Base-by-base conservation (phyloP, 2,329 filamentous ascomycete species). In the Cytospora chrysosperma region DNA sequence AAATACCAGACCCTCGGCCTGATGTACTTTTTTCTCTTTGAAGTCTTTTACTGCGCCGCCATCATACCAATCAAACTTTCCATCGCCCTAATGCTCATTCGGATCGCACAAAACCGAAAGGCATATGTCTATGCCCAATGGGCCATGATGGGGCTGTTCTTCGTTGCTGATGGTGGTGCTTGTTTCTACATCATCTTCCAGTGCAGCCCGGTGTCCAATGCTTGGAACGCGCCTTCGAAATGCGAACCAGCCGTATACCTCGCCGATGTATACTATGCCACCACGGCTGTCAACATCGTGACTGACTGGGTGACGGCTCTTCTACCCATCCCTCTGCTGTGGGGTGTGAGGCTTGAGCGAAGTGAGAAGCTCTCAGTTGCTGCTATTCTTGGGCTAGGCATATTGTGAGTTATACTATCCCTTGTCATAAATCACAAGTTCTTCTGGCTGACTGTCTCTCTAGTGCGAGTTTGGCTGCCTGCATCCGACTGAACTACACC, bases 21-120 rank as follows among this genome's bases (percentile, higher is more conserved):
- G 63, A 63, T 63, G 63, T 65, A 65, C 52, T 65, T 65, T 40
- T 65, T 65, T 37, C 52, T 65, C 32, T 65, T 65, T 26, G 63
- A 65, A 37, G 63, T 65, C 47, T 65, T 65, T 24, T 65, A 65
- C 63, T 65, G 63, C 52, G 63, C 47, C 26, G 26, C 63, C 32
- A 65, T 65, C 37, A 56, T 65, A 28, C 63, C 63, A 3, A 61
- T 65, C 56, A 65, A 65, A 43, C 60, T 65, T 5, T 65, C 63
- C n/a, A 65, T 65, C 47, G 56, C 63, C 12, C 21, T 65, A 7
- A 65, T 65, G 63, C 63, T 65, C 15, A 65, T 65, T 12, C 63
- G 63, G 19, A 65, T 65, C 27, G 63, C 63, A n/a, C 56, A 59
- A 63, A 65, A 65, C n/a, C 63, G 56, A 28, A 65, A 63, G 27